These are phyloP conservation scores for Bipolaris zeicola DNA, from an alignment of 2,329 filamentous ascomycete genomes.

Conservation along the genomic window DNA sequence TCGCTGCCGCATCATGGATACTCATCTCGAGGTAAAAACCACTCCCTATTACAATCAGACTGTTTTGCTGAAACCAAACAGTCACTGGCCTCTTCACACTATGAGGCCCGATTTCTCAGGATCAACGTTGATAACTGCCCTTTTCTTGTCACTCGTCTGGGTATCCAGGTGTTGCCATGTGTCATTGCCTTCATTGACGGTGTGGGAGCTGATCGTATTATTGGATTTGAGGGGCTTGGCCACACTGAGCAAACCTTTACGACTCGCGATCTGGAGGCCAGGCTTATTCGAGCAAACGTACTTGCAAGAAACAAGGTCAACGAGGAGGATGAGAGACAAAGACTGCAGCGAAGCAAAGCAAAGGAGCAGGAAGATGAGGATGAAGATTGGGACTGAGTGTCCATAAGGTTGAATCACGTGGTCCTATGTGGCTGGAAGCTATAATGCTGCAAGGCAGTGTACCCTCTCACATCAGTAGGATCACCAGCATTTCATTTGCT, in stretches of 20 bases:
- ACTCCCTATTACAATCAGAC: neutral
- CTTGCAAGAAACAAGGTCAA: slow-evolving; percentile 59
- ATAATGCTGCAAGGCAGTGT: neutral
- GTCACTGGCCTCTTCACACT: slow-evolving; percentile 61
- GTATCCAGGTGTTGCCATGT: slow-evolving; percentile 63
- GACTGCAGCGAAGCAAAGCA: slow-evolving; percentile 38
- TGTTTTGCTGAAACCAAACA: slow-evolving; percentile 20
- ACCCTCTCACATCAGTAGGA: neutral
- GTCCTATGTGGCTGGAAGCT: neutral
- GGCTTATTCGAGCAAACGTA: slow-evolving; percentile 59
- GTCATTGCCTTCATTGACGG: slow-evolving; percentile 64
- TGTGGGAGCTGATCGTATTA: slow-evolving; percentile 60
- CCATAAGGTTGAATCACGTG: neutral
- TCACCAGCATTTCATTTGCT: neutral
- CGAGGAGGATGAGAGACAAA: slow-evolving; percentile 49
- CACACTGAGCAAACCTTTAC: slow-evolving; percentile 60
- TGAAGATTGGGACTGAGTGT: slow-evolving; percentile 58
- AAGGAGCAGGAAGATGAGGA: slow-evolving; percentile 50
- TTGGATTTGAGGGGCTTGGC: slow-evolving; percentile 65
- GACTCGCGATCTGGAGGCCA: slow-evolving; percentile 59
- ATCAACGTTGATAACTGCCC: slow-evolving; percentile 66
- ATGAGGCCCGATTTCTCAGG: slow-evolving; percentile 62
- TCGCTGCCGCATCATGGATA: slow-evolving; percentile 67
- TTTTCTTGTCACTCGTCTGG: slow-evolving; percentile 63
- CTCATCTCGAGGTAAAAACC: slow-evolving; percentile 55